Evolutionary conservation across 176 grass and related monocot species (phyloP), one percentile per base, ranked within the genome.

Genomic region (Bolboschoenus planiculmis): DNA sequence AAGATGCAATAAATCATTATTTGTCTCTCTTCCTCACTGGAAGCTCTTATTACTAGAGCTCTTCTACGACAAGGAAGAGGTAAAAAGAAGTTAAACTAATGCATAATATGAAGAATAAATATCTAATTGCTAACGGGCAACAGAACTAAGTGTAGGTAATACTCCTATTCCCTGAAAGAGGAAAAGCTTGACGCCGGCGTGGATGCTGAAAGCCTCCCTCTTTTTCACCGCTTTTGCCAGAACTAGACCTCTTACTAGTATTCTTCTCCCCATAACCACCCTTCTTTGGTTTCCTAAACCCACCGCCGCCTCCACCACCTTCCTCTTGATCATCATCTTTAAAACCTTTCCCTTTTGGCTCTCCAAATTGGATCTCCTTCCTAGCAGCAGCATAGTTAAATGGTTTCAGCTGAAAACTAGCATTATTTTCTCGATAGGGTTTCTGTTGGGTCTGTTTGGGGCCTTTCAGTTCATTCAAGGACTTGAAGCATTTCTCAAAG

Each of bases 371-470:
- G 7, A 88, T 81, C 47, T 77, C 90, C 56, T 93, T 93, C 86
- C 90, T 98, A 37, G 89, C 89, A 68, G 90, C 86, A 0, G 84
- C 73, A 46, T 99, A 99, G 34, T 99, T 84, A 80, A 91, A 99
- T 39, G 87, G 79, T 42, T 83, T 84, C 61, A 95, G 40, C 30
- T 87, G 80, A 40, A 84, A 61, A 33, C 81, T 90, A 34, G 80
- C 84, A 9, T 78, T 73, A 74, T 91, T 87, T 84, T 61, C 55
- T 42, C 23, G 43, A 40, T 13, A 13, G 30, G 54, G 84, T 83
- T 43, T 36, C 64, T 71, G 82, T 15, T 54, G 63, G 54, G 72
- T 82, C 61, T 77, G 84, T 53, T 90, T 82, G 30, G 85, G 53
- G 40, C 85, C 88, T 85, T 83, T 94, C 73, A 82, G 86, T 57